phyloP scores from a whole-genome alignment of 2,329 filamentous ascomycete species.

The Aspergillus felis region DNA sequence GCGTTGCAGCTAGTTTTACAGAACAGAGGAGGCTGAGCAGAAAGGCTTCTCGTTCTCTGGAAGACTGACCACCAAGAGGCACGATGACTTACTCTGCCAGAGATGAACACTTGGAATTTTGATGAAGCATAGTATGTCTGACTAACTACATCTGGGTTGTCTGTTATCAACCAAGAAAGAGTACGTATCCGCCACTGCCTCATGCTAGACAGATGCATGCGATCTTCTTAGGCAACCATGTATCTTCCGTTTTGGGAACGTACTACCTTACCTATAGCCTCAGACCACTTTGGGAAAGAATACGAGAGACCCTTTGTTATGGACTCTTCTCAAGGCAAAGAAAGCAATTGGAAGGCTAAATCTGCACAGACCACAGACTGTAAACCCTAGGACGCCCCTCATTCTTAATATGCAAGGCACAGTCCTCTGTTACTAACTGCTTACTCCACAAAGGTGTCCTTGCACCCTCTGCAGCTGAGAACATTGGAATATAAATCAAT shows the following conservation, averaged over 20 bases:
- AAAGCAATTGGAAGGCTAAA: background rate
- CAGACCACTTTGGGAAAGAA: background rate
- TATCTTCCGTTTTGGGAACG: background rate
- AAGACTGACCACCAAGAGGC: background rate
- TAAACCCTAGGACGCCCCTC: background rate
- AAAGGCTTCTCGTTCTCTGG: background rate
- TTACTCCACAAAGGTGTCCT: background rate
- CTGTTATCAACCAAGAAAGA: too few species aligned
- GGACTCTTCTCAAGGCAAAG: background rate
- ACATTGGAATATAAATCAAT: background rate
- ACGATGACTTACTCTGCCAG: background rate
- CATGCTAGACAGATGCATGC: background rate
- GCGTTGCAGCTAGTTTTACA: background rate
- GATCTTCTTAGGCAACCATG: background rate
- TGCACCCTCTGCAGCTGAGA: background rate
- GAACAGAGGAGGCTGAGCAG: background rate
- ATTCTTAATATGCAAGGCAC: background rate
- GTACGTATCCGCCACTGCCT: too few species aligned
- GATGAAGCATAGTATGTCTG: background rate
- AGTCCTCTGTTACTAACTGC: background rate
- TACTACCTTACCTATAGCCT: too few species aligned
- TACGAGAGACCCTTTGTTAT: background rate
- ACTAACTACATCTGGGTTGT: too few species aligned
- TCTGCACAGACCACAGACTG: background rate
- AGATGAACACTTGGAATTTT: background rate